A percentile compares a stretch with the other conserved stretches of the same genome.
These are phyloP conservation scores for Rhexocercosporidium sp. DNA, from an alignment of 2,329 filamentous ascomycete species.

Conservation along the genomic window DNA sequence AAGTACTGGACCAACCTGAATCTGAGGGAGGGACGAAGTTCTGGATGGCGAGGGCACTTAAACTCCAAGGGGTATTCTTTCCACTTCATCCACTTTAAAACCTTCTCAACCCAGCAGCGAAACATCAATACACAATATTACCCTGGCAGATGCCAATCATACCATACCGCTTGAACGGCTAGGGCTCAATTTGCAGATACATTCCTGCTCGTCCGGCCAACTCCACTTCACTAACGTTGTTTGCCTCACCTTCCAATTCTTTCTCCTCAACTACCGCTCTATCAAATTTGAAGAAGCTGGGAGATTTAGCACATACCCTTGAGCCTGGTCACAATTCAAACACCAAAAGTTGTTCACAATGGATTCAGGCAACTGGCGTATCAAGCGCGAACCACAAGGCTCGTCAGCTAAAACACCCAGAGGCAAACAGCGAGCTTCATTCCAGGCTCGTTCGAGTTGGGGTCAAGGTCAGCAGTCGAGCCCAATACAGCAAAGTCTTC, in stretches of 20 bases:
- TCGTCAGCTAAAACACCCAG: slow-evolving; percentile 2
- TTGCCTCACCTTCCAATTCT: background rate
- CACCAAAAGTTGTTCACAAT: slow-evolving; percentile 19
- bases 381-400: slow-evolving; percentile 30
- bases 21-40: background rate
- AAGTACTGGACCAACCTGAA: too few relatives aligned
- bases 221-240: background rate
- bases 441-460: background rate
- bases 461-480: background rate
- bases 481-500: background rate
- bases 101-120: background rate
- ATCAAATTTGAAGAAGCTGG: background rate
- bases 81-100: background rate
- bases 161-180: too few relatives aligned
- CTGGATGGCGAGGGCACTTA: background rate
- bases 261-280: background rate
- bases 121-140: background rate
- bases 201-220: background rate
- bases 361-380: slow-evolving; percentile 38
- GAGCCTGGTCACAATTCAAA: too few relatives aligned
- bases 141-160: too few relatives aligned
- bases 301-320: background rate
- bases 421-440: background rate
- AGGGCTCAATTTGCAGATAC: background rate
- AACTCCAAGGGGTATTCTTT: background rate